Base-by-base conservation (phyloP, 371 early-diverging fungal genomes). In the Haplosporangium sp. region DNA sequence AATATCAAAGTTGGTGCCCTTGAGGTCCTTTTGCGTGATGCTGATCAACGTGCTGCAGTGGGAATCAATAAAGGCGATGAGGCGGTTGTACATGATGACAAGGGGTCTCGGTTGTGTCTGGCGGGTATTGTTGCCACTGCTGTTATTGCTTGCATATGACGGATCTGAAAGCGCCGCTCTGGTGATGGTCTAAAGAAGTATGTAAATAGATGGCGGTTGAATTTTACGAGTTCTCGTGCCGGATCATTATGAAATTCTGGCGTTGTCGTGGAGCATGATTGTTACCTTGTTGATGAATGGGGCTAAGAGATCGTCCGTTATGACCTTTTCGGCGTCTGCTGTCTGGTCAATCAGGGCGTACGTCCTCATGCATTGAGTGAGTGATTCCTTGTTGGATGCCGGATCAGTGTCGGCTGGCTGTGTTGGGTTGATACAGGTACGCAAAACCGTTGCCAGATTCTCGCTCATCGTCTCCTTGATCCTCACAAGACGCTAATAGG, bases 301-400 rank as follows among this genome's bases (percentile, higher is more conserved):
- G 2, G 72, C 69, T 11, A 90, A 81, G 41, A 93, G 82, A 40
- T 91, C 83, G 18, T 88, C 86, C 0, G 86, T 66, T 47, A 93
- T 90, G 11, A 92, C 85, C n/a, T 73, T 76, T 46, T 90, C 90
- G 5, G 93, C 94, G 18, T 89, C 89, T n/a, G 73, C 69, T 2
- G 91, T 87, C 55, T 90, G 88, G 51, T 95, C 94, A 52, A 95
- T 91, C 53, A 93, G 69, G 16, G 91, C 88, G 74, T 92, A 93
- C 0, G 91, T 91, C 46, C 94, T 81, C 20, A 94, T 73, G 54
- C 87, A 92, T 73, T 94, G 92, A 9, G 84, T 81, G 11, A 94
- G 80, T 5, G 87, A 83, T 11, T 90, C 86, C 9, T 85, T 85
- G n/a, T 87, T 84, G 1, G 83, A 56, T 14, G 57, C 55, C 20